Evolutionary conservation across 2,329 filamentous ascomycete genomes (phyloP).

Genomic region (Acrodontium crateriforme): DNA sequence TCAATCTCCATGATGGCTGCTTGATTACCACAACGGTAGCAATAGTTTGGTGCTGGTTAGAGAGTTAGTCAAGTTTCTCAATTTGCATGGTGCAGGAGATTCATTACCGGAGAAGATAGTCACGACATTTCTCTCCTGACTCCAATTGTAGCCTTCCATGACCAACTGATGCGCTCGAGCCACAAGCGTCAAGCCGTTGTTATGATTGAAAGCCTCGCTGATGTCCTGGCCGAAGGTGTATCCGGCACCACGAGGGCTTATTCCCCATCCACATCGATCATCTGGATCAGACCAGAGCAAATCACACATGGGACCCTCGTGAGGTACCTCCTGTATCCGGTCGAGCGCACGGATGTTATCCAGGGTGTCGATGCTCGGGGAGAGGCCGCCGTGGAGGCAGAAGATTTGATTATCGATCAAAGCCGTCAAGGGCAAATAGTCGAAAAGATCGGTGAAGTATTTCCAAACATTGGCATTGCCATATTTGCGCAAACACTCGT

Average conservation of each 20-base stretch:
- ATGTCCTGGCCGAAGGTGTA: conserved; percentile 77
- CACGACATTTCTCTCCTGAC: conserved; percentile 92
- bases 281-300: conserved; percentile 96
- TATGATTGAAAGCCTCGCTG: conserved; percentile 97
- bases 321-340: conserved; percentile 94
- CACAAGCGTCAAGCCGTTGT: conserved; percentile 92
- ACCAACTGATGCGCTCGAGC: conserved; percentile 95
- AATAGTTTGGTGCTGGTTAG: conserved; percentile 53
- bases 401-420: conserved; percentile 99
- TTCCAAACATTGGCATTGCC: conserved; percentile 99
- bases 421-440: conserved; percentile 92
- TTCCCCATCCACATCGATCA: conserved; percentile 64
- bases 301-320: conserved; percentile 97
- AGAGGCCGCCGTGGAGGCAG: conserved; percentile 92
- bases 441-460: conserved; percentile 96
- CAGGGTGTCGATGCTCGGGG: conserved; percentile 87
- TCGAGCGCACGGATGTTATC: conserved; percentile 93
- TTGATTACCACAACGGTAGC: conserved; percentile 97
- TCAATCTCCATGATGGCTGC: conserved; percentile 99
- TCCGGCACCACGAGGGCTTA: conserved; percentile 51
- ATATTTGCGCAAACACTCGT: conserved; percentile 97
- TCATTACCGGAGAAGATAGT: conserved; percentile 86
- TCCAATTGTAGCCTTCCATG: conserved; percentile 99
- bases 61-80: background rate
- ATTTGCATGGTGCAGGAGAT: conserved; percentile 8